Conservation (phyloP, 352 stramenopile species). For the Pythium volutum region DNA sequence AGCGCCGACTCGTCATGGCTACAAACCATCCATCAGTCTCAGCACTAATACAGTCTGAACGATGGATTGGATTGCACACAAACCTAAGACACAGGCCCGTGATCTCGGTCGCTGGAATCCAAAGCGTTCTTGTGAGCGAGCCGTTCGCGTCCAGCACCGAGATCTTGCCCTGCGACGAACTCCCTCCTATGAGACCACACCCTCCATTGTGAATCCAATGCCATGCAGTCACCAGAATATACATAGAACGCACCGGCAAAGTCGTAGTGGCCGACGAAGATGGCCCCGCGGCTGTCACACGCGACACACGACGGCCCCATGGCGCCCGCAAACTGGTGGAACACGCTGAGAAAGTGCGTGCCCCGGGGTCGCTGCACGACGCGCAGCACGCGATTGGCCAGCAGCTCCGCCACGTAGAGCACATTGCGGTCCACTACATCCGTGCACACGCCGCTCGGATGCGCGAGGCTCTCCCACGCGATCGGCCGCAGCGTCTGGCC, state of each 20-base stretch:
- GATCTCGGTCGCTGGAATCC: conserved; percentile 67
- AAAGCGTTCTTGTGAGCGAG: conserved; percentile 40
- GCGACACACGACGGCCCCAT: conserved; percentile 75
- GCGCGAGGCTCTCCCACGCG: conserved; percentile 69
- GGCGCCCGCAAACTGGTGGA: conserved; percentile 78
- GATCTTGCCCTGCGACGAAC: conserved; percentile 46
- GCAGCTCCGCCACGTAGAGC: conserved; percentile 73
- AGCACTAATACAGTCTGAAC: not conserved
- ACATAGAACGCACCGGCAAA: conserved; percentile 48
- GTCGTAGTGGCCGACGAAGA: conserved; percentile 86
- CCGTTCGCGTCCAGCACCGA: conserved; percentile 61
- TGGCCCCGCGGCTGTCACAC: conserved; percentile 45
- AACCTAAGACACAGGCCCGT: conserved; percentile 75
- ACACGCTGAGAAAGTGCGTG: conserved; percentile 75
- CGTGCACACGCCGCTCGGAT: conserved; percentile 67
- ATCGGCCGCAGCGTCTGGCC: conserved; percentile 75
- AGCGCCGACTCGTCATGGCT: conserved; percentile 55
- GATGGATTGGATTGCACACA: not conserved
- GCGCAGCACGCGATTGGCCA: conserved; percentile 76
- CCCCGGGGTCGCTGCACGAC: conserved; percentile 61
- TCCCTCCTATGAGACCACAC: conserved; percentile 25
- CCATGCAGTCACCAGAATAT: too few relatives aligned
- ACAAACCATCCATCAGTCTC: not conserved
- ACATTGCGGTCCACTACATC: conserved; percentile 34
- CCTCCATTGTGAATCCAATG: too few relatives aligned